Evolutionary conservation across 805 yeast genomes (phyloP), one percentile per base, ranked within the genome.

Genomic region (Metschnikowia cerradonensis): DNA sequence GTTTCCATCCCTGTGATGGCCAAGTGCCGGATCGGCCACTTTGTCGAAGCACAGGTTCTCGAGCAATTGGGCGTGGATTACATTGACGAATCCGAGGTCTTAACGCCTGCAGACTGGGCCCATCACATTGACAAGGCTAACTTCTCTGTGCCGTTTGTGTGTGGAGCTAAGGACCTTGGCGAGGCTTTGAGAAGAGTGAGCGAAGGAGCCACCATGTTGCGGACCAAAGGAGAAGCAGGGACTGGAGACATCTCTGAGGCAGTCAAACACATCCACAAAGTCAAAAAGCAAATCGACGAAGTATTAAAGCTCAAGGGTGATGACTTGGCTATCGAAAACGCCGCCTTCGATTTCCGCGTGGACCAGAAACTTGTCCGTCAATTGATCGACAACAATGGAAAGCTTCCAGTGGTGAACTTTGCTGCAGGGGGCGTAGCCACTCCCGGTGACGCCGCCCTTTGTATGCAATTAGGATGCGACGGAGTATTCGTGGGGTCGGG

Each of bases 381-480:
- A 43, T 68, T 78, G 54, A 72, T 81, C 46, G 75, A 74, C 41
- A 71, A 73, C 55, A 66, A 70, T 8, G 88, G 88, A 32, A 80
- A 81, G 60, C 75, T 87, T 54, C 91, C 91, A 1, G 95, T 87
- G 41, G 94, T 88, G 49, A 87, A 86, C 71, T 87, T 87, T 63
- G 92, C 94, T 38, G 94, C 94, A 30, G 95, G 95, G 40, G 95
- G 95, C 52, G 85, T 87, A 47, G 94, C 95, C 8, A 85, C 95
- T 11, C 95, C 95, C 33, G 83, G 91, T 7, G 95, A 87, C 67
- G 95, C 95, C 23, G 94, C 94, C 19, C 70, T 88, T 56, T 82
- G 88, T 67, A 87, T 88, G 90, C 86, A 83, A 63, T 68, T 84
- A 54, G 90, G 90, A n/a, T 82, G 86, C 60, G 90, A 84, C 63